Base-by-base conservation (phyloP, 2,329 filamentous ascomycete genomes). In the Fusarium sp. region DNA sequence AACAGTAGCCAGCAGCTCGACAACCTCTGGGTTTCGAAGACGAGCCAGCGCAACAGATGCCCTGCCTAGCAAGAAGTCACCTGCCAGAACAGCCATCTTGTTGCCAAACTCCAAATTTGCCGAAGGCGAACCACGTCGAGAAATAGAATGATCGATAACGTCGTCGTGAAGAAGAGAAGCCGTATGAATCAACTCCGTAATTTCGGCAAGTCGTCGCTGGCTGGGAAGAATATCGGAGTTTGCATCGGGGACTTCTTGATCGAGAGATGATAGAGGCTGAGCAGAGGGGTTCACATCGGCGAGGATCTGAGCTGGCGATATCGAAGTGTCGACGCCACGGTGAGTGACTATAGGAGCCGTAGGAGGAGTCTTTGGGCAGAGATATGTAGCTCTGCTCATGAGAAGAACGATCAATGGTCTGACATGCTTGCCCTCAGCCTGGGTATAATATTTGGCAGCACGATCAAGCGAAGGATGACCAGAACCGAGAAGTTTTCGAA, bases 51-150 rank as follows among this genome's bases (percentile, higher is more conserved):
- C 95, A 11, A 98, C 95, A 0, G 96, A 99, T 3, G 96, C 96
- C 56, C 96, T 89, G 7, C 95, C 95, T 4, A 99, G 88, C 47
- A 99, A 85, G 79, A 99, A 99, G 80, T 99, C 96, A n/a, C 96
- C 96, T 0, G 96, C 96, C 73, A 99, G 84, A 5, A 99, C 95
- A 18, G 96, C 95, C 95, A 99, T 98, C 83, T 99, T 99, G 86
- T 99, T 99, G 72, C 96, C 96, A 78, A 98, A 98, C 78, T 95
- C 93, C 69, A 96, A 89, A 81, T 99, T 99, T 36, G 96, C 96
- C 4, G 94, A 97, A 12, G 94, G 92, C 5, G 91, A 90, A 35
- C 94, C 93, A 67, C 96, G 93, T 61, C 96, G 90, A 15, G 94
- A 92, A 45, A 93, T 87, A 2, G 95, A 97, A 80, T 95, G 93